Conservation (phyloP, 1,284 basidiomycete species). For the Apiotrichum sp. region DNA sequence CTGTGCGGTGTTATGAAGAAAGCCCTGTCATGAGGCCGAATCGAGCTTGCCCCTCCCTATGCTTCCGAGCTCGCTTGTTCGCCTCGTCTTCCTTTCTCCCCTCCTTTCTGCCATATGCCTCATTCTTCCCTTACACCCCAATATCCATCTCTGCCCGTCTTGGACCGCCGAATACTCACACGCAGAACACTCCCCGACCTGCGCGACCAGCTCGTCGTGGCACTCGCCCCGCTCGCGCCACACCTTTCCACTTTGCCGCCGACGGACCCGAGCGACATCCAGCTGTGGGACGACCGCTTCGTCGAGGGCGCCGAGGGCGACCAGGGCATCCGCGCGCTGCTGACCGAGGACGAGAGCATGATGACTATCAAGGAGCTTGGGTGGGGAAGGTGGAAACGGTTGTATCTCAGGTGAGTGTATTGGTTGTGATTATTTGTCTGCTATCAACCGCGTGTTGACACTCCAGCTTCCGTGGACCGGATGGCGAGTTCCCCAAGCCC, state of each 20-base stretch:
- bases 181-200: conserved; percentile 9
- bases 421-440: too few species aligned
- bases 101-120: neutral
- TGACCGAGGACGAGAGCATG: neutral
- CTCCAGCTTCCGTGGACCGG: conserved; percentile 24
- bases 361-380: conserved; percentile 20
- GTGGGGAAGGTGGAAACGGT: conserved; percentile 37
- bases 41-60: too few species aligned
- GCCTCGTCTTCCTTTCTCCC: neutral
- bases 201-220: conserved; percentile 20
- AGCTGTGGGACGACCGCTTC: conserved; percentile 31
- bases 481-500: conserved; percentile 30
- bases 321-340: conserved; percentile 9
- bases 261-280: conserved; percentile 20
- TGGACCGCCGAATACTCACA: neutral
- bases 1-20: too few species aligned
- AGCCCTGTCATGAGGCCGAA: too few species aligned
- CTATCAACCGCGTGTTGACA: neutral
- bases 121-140: neutral
- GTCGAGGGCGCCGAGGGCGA: conserved; percentile 22
- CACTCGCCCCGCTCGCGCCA: conserved; percentile 22
- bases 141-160: neutral
- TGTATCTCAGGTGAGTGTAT: conserved; percentile 35
- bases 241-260: conserved; percentile 17
- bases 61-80: too few species aligned